These are phyloP conservation scores for Diphasiastrum complanatum DNA, from an alignment of 83 land plant species.

Conservation along the genomic window DNA sequence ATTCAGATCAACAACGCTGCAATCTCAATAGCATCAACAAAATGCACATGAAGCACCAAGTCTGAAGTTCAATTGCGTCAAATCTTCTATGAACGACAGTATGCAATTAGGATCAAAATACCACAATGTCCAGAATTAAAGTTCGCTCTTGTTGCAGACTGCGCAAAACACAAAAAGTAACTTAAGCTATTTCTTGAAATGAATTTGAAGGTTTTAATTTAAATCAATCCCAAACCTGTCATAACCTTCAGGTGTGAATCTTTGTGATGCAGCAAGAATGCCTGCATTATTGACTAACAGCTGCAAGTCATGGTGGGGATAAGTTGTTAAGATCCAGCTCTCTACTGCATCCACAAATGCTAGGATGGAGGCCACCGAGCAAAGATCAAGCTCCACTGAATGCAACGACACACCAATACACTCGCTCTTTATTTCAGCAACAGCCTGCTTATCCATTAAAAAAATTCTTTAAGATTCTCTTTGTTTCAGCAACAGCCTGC, in stretches of 20 bases:
- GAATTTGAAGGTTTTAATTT: background rate
- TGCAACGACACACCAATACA: constrained; percentile 38
- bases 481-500: too few species aligned
- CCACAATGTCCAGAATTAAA: background rate
- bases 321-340: constrained; percentile 41
- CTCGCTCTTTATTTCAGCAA: constrained; percentile 34
- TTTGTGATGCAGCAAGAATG: constrained; percentile 49
- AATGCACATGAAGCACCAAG: too few species aligned
- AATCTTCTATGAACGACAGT: background rate
- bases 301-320: constrained; percentile 51
- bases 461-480: too few species aligned
- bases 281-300: constrained; percentile 88
- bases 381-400: constrained; percentile 55
- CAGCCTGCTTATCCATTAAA: too few species aligned
- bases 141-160: background rate
- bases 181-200: background rate
- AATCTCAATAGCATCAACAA: too few species aligned
- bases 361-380: constrained; percentile 51
- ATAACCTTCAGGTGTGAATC: constrained; percentile 52
- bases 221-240: constrained; percentile 46
- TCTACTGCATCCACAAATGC: constrained; percentile 42
- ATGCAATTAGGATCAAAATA: background rate
- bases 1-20: too few species aligned
- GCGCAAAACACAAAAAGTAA: background rate
- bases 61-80: too few species aligned